A percentile compares a stretch with the other conserved stretches of the same genome.
Conservation (phyloP, 192 early-diverging fungal genomes). For the Oehlia diaphana region DNA sequence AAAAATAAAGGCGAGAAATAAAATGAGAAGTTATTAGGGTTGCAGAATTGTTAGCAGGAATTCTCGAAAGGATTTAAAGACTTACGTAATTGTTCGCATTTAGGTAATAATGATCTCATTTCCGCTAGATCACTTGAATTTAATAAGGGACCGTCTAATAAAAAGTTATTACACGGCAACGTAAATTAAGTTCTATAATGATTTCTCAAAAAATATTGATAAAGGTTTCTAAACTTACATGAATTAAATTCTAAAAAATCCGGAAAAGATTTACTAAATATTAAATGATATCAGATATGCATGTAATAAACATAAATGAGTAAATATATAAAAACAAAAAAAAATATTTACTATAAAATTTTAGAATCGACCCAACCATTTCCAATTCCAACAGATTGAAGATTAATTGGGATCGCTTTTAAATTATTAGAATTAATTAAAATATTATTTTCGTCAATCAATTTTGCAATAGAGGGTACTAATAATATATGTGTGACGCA, state of each 20-base stretch:
- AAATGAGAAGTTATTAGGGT: background rate
- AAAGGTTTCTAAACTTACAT: slow-evolving; percentile 36
- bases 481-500: background rate
- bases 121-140: slow-evolving; percentile 56
- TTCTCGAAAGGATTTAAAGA: too few relatives aligned
- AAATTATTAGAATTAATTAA: background rate
- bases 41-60: background rate
- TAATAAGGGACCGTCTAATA: slow-evolving; percentile 38
- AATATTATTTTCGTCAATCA: background rate
- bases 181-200: too few relatives aligned
- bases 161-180: slow-evolving; percentile 28
- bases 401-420: slow-evolving; percentile 34
- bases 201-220: too few relatives aligned
- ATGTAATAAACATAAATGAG: too few relatives aligned
- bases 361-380: slow-evolving; percentile 55
- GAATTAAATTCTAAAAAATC: slow-evolving; percentile 34
- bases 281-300: too few relatives aligned
- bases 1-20: background rate
- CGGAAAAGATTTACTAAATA: slow-evolving; percentile 34
- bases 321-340: background rate
- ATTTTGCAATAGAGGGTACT: slow-evolving; percentile 39
- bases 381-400: slow-evolving; percentile 53
- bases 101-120: slow-evolving; percentile 33
- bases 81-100: background rate
- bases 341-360: slow-evolving; percentile 44